These are phyloP conservation scores for Aspergillus tamarii DNA, from an alignment of 2,329 filamentous ascomycete species.

Conservation along the genomic window DNA sequence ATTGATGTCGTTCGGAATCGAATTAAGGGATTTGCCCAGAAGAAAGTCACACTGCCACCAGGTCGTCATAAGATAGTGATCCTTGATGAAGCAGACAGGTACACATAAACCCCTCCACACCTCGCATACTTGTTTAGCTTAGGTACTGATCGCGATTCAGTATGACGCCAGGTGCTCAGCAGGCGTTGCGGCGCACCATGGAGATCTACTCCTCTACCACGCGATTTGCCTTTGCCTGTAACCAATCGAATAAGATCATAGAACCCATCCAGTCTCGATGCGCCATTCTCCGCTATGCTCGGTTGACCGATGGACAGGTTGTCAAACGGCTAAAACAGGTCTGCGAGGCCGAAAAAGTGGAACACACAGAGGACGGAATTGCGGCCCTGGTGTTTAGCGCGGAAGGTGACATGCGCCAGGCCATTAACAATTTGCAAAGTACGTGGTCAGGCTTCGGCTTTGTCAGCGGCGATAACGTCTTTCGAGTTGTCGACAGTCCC, in stretches of 20 bases:
- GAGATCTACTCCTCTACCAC: conserved; percentile 98
- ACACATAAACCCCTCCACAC: conserved; percentile 16
- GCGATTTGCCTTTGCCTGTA: conserved; percentile 96
- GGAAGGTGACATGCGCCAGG: conserved; percentile 98
- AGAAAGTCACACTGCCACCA: conserved; percentile 91
- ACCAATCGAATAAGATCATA: conserved; percentile 99
- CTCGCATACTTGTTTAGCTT: not conserved
- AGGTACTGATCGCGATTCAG: conserved; percentile 38
- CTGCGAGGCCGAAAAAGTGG: conserved; percentile 85
- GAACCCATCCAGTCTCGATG: conserved; percentile 97
- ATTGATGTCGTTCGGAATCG: conserved; percentile 97
- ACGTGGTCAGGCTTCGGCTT: conserved; percentile 93
- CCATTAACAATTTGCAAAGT: conserved; percentile 97
- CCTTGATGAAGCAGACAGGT: conserved; percentile 92
- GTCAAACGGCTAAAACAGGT: conserved; percentile 91
- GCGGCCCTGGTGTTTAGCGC: conserved; percentile 97
- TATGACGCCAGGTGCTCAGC: conserved; percentile 96
- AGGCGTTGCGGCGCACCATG: conserved; percentile 94
- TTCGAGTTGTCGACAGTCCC: conserved; percentile 94
- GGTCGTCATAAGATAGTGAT: conserved; percentile 97
- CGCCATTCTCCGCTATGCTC: conserved; percentile 90
- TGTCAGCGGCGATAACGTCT: conserved; percentile 96
- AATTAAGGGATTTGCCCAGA: conserved; percentile 98
- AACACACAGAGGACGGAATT: conserved; percentile 89
- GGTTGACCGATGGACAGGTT: conserved; percentile 88